A percentile compares a stretch with the other conserved stretches of the same genome.
These are phyloP conservation scores for Sporisorium scitamineum DNA, from an alignment of 1,284 basidiomycete species.

Conservation along the genomic window DNA sequence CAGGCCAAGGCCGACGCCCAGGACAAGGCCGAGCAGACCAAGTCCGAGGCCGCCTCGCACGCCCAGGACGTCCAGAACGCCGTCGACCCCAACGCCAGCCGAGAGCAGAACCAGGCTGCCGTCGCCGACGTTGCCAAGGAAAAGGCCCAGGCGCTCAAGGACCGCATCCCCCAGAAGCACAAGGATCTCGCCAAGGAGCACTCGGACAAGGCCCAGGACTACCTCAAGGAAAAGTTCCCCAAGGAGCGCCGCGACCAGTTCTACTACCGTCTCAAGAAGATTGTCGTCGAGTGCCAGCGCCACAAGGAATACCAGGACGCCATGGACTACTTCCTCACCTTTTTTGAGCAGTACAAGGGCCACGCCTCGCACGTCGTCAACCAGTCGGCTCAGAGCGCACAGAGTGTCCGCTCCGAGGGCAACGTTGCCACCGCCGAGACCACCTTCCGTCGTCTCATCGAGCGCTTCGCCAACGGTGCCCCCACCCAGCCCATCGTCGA, in stretches of 20 bases:
- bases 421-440: conserved; percentile 68
- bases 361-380: conserved; percentile 74
- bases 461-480: conserved; percentile 86
- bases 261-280: conserved; percentile 84
- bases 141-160: conserved; percentile 64
- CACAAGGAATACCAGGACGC: conserved; percentile 86
- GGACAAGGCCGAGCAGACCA: conserved; percentile 54
- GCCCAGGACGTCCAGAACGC: conserved; percentile 54
- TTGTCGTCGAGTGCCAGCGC: conserved; percentile 90
- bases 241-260: conserved; percentile 85
- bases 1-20: conserved; percentile 56
- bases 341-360: conserved; percentile 76
- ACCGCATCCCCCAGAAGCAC: conserved; percentile 67
- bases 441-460: conserved; percentile 75
- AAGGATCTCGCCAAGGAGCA: conserved; percentile 63
- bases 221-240: conserved; percentile 84
- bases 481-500: conserved; percentile 77
- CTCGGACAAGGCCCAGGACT: conserved; percentile 70
- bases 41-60: conserved; percentile 47
- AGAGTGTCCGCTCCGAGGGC: conserved; percentile 74
- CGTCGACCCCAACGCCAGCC: conserved; percentile 61
- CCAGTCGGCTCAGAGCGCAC: conserved; percentile 72
- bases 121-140: conserved; percentile 72
- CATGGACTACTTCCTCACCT: conserved; percentile 70
- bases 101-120: conserved; percentile 69